Base-by-base conservation (phyloP, 139 green algal genomes). In the Chlamydomonas asymmetrica region DNA sequence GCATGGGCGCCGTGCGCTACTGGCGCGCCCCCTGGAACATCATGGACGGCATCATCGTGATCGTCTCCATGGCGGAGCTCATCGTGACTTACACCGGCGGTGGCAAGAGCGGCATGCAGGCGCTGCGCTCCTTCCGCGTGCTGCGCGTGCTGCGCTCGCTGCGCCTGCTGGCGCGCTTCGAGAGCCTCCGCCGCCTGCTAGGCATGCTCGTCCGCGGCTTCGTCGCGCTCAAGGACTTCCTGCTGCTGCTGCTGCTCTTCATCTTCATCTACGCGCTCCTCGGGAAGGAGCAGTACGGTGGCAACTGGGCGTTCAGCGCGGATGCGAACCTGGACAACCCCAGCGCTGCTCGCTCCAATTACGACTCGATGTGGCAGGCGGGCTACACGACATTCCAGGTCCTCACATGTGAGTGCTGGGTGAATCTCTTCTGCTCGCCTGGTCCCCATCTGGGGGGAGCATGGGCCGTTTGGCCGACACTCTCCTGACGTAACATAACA, bases 341-440 rank as follows among this genome's bases (percentile, higher is more conserved):
- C n/a, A n/a, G n/a, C n/a, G n/a, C n/a, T n/a, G 54, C 52, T 39
- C 71, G 78, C 38, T 56, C 80, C 63, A 86, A 80, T 64, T 90
- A 88, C 71, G 68, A 88, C 81, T 79, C 70, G 63, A 78, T 90
- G 57, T 89, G 71, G 66, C 68, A 71, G 63, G 45, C 69, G 2
- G 78, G 76, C 43, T 84, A 87, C 81, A 88, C 80, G 0, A 77
- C 90, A 29, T 90, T 90, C 75, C 66, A 79, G 68, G 32, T 78
- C n/a, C 71, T 78, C 32, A 78, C 71, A 20, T 35, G 71, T 78
- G 32, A 18, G 25, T 16, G 37, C 37, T n/a, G n/a, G n/a, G n/a
- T n/a, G n/a, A n/a, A n/a, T n/a, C n/a, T n/a, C n/a, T n/a, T n/a
- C n/a, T n/a, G n/a, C n/a, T n/a, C n/a, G n/a, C n/a, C n/a, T n/a